These are phyloP conservation scores for Fragaria nilgerrensis DNA, from an alignment of 306 rosid species.

Conservation along the genomic window DNA sequence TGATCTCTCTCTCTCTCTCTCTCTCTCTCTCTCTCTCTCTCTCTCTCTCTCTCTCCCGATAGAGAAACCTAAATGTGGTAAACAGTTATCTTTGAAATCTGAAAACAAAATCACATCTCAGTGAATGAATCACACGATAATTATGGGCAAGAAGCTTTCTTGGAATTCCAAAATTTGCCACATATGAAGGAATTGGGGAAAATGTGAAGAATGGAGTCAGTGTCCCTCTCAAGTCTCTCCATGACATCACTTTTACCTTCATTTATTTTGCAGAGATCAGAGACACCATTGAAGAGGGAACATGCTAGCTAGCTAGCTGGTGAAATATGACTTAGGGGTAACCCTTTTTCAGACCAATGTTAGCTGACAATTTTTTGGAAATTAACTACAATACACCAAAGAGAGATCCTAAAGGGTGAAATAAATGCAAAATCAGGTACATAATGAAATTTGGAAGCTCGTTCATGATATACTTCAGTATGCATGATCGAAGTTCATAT, in stretches of 20 bases:
- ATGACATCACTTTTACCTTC: constrained; percentile 15
- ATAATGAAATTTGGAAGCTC: constrained; percentile 6
- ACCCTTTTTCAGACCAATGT: constrained; percentile 1
- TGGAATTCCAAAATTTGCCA: constrained; percentile 35
- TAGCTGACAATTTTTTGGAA: background rate
- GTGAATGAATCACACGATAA: constrained; percentile 1
- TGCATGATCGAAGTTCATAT: background rate
- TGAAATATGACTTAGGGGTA: background rate
- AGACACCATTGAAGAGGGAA: constrained; percentile 1
- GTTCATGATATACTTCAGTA: background rate
- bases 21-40: background rate
- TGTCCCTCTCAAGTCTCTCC: constrained; percentile 9
- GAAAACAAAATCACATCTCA: background rate
- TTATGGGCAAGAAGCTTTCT: constrained; percentile 27
- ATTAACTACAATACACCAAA: background rate
- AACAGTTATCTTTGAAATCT: constrained; percentile 25
- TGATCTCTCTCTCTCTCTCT: background rate
- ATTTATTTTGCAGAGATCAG: background rate
- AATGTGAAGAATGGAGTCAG: constrained; percentile 12
- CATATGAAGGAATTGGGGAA: constrained; percentile 1
- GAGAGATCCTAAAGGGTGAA: background rate
- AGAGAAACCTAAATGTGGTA: background rate
- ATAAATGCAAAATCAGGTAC: background rate
- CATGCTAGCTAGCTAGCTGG: background rate
- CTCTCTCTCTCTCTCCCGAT: background rate